Percentiles rank a stretch among this genome's conserved stretches.
Conservation (phyloP, 2,329 filamentous ascomycete genomes). For the Penicillium sp. region DNA sequence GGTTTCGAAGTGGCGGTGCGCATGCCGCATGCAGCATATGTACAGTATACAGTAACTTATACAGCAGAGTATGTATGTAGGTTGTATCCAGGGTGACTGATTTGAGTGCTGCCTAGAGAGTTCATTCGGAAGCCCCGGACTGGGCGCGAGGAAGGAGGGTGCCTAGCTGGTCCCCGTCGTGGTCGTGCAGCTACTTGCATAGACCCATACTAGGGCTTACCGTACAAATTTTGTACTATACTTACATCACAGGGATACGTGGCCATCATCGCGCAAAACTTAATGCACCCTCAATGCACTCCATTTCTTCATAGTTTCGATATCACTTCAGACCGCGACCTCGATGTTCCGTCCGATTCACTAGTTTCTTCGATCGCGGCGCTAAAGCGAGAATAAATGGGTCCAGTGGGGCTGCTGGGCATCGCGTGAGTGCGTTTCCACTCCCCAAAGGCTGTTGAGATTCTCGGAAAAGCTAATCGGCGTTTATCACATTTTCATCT, state of each 20-base stretch:
- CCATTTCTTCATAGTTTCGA: not conserved
- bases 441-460: no score
- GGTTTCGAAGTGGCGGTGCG: conserved; percentile 20
- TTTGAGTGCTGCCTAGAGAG: no score
- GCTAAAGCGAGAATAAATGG: not conserved
- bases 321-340: no score
- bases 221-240: no score
- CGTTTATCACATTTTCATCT: not conserved
- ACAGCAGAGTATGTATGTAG: no score
- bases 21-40: not conserved
- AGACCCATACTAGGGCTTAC: no score
- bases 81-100: no score
- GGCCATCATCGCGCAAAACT: not conserved
- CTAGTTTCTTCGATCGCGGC: conserved; percentile 1
- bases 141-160: no score
- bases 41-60: not conserved
- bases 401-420: not conserved
- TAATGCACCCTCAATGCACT: no score
- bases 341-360: conserved; percentile 2
- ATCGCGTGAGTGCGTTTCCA: not conserved
- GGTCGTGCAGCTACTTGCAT: no score
- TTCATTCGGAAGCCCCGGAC: no score
- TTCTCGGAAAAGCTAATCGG: not conserved
- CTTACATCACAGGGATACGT: not conserved
- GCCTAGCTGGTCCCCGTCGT: no score